phyloP scores from a whole-genome alignment of 495 filamentous ascomycete genomes.

The Aspergillus leporis region DNA sequence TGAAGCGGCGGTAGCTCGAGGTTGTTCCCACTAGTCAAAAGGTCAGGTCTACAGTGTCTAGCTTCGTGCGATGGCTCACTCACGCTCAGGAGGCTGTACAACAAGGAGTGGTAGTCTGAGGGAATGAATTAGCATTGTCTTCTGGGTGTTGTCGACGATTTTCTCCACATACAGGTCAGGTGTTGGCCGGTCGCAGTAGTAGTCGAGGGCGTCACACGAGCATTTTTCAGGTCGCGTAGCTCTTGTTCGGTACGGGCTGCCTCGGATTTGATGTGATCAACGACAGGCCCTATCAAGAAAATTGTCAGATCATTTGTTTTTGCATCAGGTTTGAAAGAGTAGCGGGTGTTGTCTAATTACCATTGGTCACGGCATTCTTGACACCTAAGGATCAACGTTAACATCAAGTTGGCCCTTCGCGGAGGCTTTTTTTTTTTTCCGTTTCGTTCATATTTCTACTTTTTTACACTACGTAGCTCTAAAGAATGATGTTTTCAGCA shows the following conservation, averaged over 20 bases:
- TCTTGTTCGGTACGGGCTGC: slow-evolving; percentile 68
- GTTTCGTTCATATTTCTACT: too few relatives aligned
- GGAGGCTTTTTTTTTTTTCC: too few relatives aligned
- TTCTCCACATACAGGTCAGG: slow-evolving; percentile 64
- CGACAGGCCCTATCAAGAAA: slow-evolving; percentile 63
- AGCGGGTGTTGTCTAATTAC: slow-evolving; percentile 21
- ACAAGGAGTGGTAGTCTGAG: slow-evolving; percentile 88
- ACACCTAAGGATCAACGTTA: slow-evolving; percentile 22
- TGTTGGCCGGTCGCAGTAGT: slow-evolving; percentile 81
- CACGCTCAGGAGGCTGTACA: slow-evolving; percentile 82
- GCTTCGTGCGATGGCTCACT: slow-evolving; percentile 25
- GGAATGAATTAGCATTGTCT: slow-evolving; percentile 17
- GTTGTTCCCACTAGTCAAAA: slow-evolving; percentile 61
- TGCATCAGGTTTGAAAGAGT: slow-evolving; percentile 12
- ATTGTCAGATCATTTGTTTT: slow-evolving; percentile 32
- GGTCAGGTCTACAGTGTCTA: neutral
- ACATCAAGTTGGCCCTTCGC: slow-evolving; percentile 24
- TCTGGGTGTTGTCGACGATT: neutral
- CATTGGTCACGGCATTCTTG: slow-evolving; percentile 33
- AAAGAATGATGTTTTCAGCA: too few relatives aligned
- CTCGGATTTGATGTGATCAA: slow-evolving; percentile 75
- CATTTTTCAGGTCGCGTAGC: slow-evolving; percentile 71
- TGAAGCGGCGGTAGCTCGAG: slow-evolving; percentile 81
- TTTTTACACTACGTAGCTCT: too few relatives aligned
- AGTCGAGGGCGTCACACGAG: slow-evolving; percentile 66